Conservation (phyloP, 1,139 yeast species). For the Yamadazyma trypodendri region DNA sequence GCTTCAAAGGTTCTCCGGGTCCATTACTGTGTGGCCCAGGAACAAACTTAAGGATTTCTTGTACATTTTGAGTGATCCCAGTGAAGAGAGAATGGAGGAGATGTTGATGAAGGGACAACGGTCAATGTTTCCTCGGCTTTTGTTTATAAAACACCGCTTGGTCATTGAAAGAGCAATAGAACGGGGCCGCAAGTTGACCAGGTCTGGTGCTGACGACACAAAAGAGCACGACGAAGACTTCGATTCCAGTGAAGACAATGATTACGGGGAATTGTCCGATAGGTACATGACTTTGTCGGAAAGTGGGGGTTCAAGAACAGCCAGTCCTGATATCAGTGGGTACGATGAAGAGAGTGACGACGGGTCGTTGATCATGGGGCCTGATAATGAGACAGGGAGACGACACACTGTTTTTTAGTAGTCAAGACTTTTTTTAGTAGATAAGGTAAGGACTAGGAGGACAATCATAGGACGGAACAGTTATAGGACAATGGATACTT, state of each 20-base stretch:
- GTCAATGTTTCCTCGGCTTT: constrained; percentile 64
- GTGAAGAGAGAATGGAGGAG: constrained; percentile 51
- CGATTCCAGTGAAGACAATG: constrained; percentile 9
- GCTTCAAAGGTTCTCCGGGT: constrained; percentile 72
- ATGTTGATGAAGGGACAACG: constrained; percentile 65
- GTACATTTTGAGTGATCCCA: constrained; percentile 69
- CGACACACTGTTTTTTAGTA: constrained; percentile 3
- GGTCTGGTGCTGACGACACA: constrained; percentile 9
- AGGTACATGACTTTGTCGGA: constrained; percentile 12
- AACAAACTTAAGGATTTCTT: constrained; percentile 58
- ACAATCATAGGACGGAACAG: no score
- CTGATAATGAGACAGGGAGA: constrained; percentile 1
- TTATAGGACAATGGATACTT: no score
- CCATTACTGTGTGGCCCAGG: constrained; percentile 77
- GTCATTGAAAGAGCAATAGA: constrained; percentile 65
- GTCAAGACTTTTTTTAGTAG: neutral
- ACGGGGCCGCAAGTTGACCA: constrained; percentile 37
- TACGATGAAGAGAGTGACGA: constrained; percentile 2
- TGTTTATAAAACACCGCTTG: constrained; percentile 63
- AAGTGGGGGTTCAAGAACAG: constrained; percentile 12
- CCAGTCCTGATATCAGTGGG: constrained; percentile 14
- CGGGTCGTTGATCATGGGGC: neutral
- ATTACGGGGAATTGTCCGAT: constrained; percentile 20
- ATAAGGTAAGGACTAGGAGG: no score
- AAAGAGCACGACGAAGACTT: neutral